phyloP scores from a whole-genome alignment of 2,329 filamentous ascomycete genomes.

The Talaromyces sp. region DNA sequence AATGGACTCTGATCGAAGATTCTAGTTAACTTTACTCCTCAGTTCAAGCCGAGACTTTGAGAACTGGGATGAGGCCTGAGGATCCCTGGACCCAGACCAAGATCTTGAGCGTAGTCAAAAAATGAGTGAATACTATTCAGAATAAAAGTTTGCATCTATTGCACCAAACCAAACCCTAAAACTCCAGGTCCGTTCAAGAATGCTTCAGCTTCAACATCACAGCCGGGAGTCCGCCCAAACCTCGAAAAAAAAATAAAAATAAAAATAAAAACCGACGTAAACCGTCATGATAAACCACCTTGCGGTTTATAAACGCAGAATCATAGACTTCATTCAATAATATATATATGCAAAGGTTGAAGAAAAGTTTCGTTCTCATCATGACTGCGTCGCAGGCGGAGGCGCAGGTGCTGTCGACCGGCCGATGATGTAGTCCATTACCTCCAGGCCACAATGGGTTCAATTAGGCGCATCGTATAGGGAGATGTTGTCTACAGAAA shows the following conservation, averaged over 20 bases:
- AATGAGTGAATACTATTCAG: background rate
- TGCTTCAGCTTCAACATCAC: background rate
- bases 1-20: background rate
- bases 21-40: background rate
- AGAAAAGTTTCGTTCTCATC: background rate
- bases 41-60: background rate
- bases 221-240: background rate
- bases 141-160: background rate
- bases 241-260: background rate
- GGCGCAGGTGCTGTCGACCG: conserved; percentile 11
- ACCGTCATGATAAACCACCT: background rate
- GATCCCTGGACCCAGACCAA: too few relatives aligned
- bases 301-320: background rate
- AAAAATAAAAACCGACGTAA: background rate
- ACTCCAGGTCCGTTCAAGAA: background rate
- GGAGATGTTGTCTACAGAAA: too few relatives aligned
- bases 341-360: background rate
- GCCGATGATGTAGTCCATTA: conserved; percentile 63
- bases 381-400: conserved; percentile 7
- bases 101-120: background rate
- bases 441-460: too few relatives aligned
- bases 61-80: background rate
- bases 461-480: too few relatives aligned
- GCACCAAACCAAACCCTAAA: background rate
- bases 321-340: background rate